Base-by-base conservation (phyloP, 352 stramenopile genomes). In the Globisporangium acanthophoron region DNA sequence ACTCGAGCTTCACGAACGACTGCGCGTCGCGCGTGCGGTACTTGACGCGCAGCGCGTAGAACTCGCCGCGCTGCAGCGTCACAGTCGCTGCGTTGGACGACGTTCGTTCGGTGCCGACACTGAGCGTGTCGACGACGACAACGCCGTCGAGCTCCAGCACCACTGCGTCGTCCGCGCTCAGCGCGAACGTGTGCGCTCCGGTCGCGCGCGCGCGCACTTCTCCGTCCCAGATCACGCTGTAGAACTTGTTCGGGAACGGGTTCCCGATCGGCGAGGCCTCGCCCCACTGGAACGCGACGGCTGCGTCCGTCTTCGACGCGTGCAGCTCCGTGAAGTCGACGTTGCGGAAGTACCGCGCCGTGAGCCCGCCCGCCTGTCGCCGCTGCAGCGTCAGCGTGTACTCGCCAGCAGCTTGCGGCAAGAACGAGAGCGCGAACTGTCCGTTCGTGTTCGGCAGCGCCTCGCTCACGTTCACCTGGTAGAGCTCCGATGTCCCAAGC, bases 301-400 rank as follows among this genome's bases (percentile, higher is more conserved):
- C 53, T 0, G 69, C 40, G 64, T 98, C 92, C n/a, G 96, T 59
- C 0, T 64, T 68, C 13, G 79, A 96, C 0, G 80, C 80, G 46
- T 96, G 72, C 33, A 31, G 65, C 37, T 95, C 73, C 2, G 83
- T 88, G 49, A 98, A 97, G 56, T 98, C 92, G 3, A 78, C 64
- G 46, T 92, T 93, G 18, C 73, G 66, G 57, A 88, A 98, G 64
- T 97, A 98, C 12, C 80, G 97, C 1, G 84, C 90, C 33, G 92
- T 76, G 6, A 99, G 76, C 0, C 96, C 96, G 18, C 95, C 96
- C 1, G 69, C 70, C 51, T 83, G 79, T 1, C 86, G 74, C 55
- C 96, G 72, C 61, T 69, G 55, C 20, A 98, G 78, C 33, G 68
- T 78, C 20, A 97, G 64, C 31, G 69, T 59, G 63, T 98, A 97